Percentiles rank a stretch among this genome's conserved stretches.
These are phyloP conservation scores for Metarhizium brunneum DNA, from an alignment of 2,329 filamentous ascomycete genomes.

Conservation along the genomic window DNA sequence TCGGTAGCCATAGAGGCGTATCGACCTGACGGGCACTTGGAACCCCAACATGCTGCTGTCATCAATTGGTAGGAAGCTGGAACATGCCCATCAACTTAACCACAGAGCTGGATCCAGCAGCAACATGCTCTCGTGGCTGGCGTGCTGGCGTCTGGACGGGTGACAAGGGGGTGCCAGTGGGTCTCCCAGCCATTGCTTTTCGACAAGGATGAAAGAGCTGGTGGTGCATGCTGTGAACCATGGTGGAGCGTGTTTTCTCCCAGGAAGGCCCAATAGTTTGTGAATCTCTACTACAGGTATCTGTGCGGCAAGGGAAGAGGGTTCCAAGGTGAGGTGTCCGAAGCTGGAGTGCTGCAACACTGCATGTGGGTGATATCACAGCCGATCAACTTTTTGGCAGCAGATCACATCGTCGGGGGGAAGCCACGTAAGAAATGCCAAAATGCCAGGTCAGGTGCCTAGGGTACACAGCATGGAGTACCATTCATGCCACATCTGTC, in stretches of 20 bases:
- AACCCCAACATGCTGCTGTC: neutral
- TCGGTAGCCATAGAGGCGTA: neutral
- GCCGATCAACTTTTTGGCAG: neutral
- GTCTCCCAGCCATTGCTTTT: constrained; percentile 6
- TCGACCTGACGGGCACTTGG: neutral
- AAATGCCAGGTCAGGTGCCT: neutral
- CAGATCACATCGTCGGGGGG: neutral
- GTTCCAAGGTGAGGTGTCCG: neutral
- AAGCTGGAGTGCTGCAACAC: neutral
- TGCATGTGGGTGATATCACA: constrained; percentile 1
- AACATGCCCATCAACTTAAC: constrained; percentile 3
- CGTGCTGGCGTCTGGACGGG: neutral
- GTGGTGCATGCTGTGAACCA: constrained; percentile 9
- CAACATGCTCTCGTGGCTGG: constrained; percentile 2
- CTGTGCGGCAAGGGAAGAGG: neutral
- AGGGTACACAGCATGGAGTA: neutral
- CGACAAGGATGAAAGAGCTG: constrained; percentile 6
- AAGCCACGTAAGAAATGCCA: neutral
- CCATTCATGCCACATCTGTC: neutral
- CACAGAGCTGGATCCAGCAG: constrained; percentile 7
- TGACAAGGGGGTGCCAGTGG: neutral
- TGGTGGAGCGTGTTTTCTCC: constrained; percentile 3
- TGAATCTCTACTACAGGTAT: neutral
- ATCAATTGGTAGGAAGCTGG: neutral
- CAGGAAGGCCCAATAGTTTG: constrained; percentile 1